Percentiles rank a stretch among this genome's conserved stretches.
These are phyloP conservation scores for Aspergillus sclerotioniger DNA, from an alignment of 495 filamentous ascomycete genomes.

Conservation along the genomic window DNA sequence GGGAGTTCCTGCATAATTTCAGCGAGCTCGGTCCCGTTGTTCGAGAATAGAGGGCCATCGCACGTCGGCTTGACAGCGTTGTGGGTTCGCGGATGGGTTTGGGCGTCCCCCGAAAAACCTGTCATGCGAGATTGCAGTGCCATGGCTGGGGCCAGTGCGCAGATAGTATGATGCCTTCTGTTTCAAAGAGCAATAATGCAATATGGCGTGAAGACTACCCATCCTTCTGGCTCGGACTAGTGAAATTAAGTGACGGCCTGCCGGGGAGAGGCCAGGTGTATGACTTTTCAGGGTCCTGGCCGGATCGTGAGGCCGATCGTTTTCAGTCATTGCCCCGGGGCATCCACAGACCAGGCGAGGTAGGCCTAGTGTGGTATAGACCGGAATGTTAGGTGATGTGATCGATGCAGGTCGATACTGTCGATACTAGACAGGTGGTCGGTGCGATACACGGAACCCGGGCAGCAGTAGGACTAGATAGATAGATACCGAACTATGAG, in stretches of 20 bases:
- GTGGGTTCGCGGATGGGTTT: slow-evolving; percentile 4
- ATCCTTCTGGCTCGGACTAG: background rate
- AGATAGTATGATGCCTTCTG: background rate
- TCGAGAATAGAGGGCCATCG: slow-evolving; percentile 1
- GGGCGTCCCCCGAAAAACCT: slow-evolving; percentile 1
- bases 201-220: slow-evolving; percentile 13
- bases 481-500: too few relatives aligned
- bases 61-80: background rate
- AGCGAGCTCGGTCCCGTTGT: slow-evolving; percentile 13
- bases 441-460: background rate
- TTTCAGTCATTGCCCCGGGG: background rate
- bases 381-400: background rate
- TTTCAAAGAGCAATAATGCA: slow-evolving; percentile 16
- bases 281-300: background rate
- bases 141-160: slow-evolving; percentile 11
- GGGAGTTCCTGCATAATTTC: slow-evolving; percentile 22
- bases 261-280: slow-evolving; percentile 4
- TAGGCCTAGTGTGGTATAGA: background rate
- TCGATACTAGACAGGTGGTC: too few relatives aligned
- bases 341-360: background rate
- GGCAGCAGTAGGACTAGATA: too few relatives aligned
- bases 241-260: slow-evolving; percentile 14
- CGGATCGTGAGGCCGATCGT: background rate
- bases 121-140: slow-evolving; percentile 17
- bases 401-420: background rate